Evolutionary conservation across 169 alveolate genomes (phyloP), one percentile per base, ranked within the genome.

Genomic region (Plasmodium berghei): DNA sequence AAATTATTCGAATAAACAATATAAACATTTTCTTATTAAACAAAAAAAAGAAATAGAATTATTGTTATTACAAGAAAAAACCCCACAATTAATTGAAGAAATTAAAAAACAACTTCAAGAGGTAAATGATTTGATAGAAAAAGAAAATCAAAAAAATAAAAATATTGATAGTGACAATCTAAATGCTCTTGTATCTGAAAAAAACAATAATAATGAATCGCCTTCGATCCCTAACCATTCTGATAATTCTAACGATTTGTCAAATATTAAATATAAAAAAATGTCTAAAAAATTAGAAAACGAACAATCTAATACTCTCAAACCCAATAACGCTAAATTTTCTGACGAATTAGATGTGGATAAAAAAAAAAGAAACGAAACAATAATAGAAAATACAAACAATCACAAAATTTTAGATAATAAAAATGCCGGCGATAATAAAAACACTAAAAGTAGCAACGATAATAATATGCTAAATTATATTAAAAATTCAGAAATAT

Each of bases 41-140:
- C 12, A 63, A 45, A 42, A 59, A 28, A 63, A n/a, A 18, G 62
- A 45, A 22, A n/a, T 67, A 20, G 61, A 67, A 67, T 16, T 14
- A 18, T 45, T 42, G 14, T 6, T 67, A 20, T 45, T 67, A 20
- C 58, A 42, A 18, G 74, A 67, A 46, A 40, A 67, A 8, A 61
- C 20, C 2, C 14, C 24, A 67, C 24, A 67, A 67, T 5, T 45
- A 18, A 67, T 67, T 42, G 26, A 40, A 42, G 62, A 67, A 20
- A 46, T 22, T 2, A 42, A 20, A 67, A 67, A 67, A 46, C 62
- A 45, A 18, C 42, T 67, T 45, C 45, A 16, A 45, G 59, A 42
- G 3, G 9, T 67, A n/a, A 46, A 67, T 9, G 9, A 45, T 18
- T 45, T 67, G 42, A 67, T 42, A 18, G 61, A 67, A 20, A n/a